Base-by-base conservation (phyloP, 2,329 filamentous ascomycete genomes). In the Fusarium sp. region DNA sequence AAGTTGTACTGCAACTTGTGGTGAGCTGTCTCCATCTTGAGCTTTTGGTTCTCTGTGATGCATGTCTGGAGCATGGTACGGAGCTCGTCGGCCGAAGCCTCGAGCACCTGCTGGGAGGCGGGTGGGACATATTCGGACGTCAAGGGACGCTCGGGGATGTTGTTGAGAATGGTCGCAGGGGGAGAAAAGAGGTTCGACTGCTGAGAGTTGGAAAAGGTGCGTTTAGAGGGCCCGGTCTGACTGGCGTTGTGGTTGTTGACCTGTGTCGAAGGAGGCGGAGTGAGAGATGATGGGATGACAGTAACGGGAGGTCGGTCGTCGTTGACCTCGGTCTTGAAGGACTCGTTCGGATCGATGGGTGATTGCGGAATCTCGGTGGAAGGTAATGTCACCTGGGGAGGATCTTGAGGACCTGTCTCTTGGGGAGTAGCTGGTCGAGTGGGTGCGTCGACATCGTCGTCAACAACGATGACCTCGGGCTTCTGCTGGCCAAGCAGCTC, bases 1-100 rank as follows among this genome's bases (percentile, higher is more conserved):
- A 98, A 89, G 77, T 93, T 95, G 80, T 95, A 93, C 81, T 98
- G 96, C 64, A 98, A 86, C 84, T 97, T 97, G 85, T 97, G 93
- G 81, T 98, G 95, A 35, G 95, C 94, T 17, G 93, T 92, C 68
- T 95, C 93, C 86, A 95, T 95, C 79, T 97, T 94, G 58, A 92
- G 83, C 76, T 86, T 88, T 54, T 87, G 85, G 69, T 91, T 88
- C 74, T 92, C 88, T 25, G 85, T 86, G 47, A 91, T 82, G 71
- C 86, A 87, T 4, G 83, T 82, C 68, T 89, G 85, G 58, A 92
- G 80, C 87, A 91, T 89, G 64, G 81, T 82, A 15, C 88, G 87
- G 35, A 92, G 85, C 75, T 91, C 87, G 10, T 90, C 89, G 4
- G 85, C 76, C 1, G 88, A 84, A 0, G 89, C 89, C 54, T 87